Percentiles rank a stretch among this genome's conserved stretches.
These are phyloP conservation scores for Boeremia lycopersici DNA, from an alignment of 2,329 filamentous ascomycete genomes.

Conservation along the genomic window DNA sequence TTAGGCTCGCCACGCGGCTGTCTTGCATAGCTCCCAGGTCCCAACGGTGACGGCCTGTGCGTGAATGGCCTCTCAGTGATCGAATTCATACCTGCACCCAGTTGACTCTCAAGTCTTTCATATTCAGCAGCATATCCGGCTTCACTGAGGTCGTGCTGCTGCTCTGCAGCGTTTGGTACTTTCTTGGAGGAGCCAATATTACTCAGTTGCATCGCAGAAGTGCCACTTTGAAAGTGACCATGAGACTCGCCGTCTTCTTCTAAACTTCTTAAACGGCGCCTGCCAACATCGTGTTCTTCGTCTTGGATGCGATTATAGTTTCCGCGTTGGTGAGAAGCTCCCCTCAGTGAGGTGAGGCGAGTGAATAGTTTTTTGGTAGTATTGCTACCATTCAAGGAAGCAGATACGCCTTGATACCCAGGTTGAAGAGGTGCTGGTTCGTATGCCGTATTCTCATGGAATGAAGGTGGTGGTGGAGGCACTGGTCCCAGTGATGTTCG, in stretches of 20 bases:
- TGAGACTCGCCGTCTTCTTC: slow-evolving; percentile 41
- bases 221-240: slow-evolving; percentile 37
- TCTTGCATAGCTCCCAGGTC: slow-evolving; percentile 19
- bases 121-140: slow-evolving; percentile 45
- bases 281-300: slow-evolving; percentile 30
- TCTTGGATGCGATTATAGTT: slow-evolving; percentile 43
- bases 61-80: slow-evolving; percentile 45
- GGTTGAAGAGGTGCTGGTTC: slow-evolving; percentile 30
- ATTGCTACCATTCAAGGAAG: slow-evolving; percentile 24
- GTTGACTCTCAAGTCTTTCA: slow-evolving; percentile 40
- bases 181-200: slow-evolving; percentile 25
- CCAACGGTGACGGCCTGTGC: slow-evolving; percentile 20
- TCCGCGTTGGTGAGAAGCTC: slow-evolving; percentile 21
- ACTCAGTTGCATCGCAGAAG: slow-evolving; percentile 38
- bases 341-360: slow-evolving; percentile 38
- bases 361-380: slow-evolving; percentile 41
- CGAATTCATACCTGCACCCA: slow-evolving; percentile 47
- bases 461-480: slow-evolving; percentile 41
- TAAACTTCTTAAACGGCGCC: slow-evolving; percentile 26
- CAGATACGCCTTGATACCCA: slow-evolving; percentile 21
- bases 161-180: slow-evolving; percentile 18
- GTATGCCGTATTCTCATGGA: slow-evolving; percentile 41
- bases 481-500: slow-evolving; percentile 26
- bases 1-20: slow-evolving; percentile 31
- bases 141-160: slow-evolving; percentile 33